phyloP scores from a whole-genome alignment of 2,329 filamentous ascomycete species.

The Chaetomium sp. region DNA sequence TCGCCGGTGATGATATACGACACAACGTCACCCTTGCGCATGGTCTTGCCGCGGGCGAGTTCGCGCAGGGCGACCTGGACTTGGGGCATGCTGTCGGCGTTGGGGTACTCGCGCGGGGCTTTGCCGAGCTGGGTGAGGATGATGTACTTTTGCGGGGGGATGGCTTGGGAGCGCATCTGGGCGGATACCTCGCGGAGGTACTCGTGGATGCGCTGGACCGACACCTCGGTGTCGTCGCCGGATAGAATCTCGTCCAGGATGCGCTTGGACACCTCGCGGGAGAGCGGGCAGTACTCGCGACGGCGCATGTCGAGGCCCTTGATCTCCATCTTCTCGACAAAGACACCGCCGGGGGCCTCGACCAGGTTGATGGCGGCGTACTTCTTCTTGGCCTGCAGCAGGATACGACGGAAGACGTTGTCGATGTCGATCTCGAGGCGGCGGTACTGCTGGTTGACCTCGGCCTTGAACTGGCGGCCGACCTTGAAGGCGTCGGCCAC shows the following conservation, averaged over 20 bases:
- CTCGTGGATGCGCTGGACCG: slow-evolving; percentile 86
- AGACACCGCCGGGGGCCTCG: slow-evolving; percentile 74
- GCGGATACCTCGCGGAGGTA: slow-evolving; percentile 77
- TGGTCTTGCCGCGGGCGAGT: slow-evolving; percentile 74
- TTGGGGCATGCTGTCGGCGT: slow-evolving; percentile 90
- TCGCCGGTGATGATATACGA: slow-evolving; percentile 88
- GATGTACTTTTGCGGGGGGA: slow-evolving; percentile 83
- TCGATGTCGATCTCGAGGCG: slow-evolving; percentile 97
- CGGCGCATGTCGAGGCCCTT: slow-evolving; percentile 98
- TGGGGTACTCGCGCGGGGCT: slow-evolving; percentile 85
- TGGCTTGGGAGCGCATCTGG: slow-evolving; percentile 75
- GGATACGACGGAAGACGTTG: slow-evolving; percentile 87
- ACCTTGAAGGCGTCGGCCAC: slow-evolving; percentile 86
- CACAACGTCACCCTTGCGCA: slow-evolving; percentile 93
- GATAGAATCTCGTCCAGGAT: slow-evolving; percentile 93
- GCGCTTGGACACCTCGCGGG: slow-evolving; percentile 86
- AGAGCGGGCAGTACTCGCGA: slow-evolving; percentile 91
- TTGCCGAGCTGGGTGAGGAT: slow-evolving; percentile 98
- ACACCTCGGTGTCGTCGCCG: slow-evolving; percentile 82
- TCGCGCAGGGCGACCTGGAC: slow-evolving; percentile 92
- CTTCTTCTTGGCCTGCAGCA: slow-evolving; percentile 98
- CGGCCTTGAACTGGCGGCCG: slow-evolving; percentile 88
- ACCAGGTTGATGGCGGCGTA: slow-evolving; percentile 95
- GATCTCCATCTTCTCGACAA: slow-evolving; percentile 89
- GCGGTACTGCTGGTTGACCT: slow-evolving; percentile 89